These are phyloP conservation scores for Sicyos baderoa DNA, from an alignment of 306 rosid genomes.

Conservation along the genomic window DNA sequence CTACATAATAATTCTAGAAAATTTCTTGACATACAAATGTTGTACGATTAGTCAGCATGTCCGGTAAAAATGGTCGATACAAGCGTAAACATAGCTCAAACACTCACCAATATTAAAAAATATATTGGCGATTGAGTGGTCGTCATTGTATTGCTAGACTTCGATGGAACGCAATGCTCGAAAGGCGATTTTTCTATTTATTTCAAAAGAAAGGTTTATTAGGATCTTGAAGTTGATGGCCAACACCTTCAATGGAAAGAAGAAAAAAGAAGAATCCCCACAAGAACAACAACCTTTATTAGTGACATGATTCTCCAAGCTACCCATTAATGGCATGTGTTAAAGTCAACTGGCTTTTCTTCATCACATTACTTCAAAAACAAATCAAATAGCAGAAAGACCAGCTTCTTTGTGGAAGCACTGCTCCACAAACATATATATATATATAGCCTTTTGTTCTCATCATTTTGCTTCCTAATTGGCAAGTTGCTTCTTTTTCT, in stretches of 20 bases:
- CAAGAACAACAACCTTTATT: slow-evolving; percentile 12
- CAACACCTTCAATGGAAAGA: slow-evolving; percentile 1
- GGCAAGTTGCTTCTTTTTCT: too few species aligned
- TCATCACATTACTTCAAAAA: slow-evolving; percentile 8
- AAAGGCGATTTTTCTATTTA: neutral
- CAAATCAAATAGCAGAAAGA: neutral
- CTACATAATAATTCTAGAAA: too few species aligned
- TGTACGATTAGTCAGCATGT: neutral
- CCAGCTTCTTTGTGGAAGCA: slow-evolving; percentile 3
- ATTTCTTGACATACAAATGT: too few species aligned
- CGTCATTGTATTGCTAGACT: neutral
- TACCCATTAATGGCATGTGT: slow-evolving; percentile 16
- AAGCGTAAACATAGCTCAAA: too few species aligned
- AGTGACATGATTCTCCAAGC: slow-evolving; percentile 18
- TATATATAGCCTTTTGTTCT: too few species aligned
- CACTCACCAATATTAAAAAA: neutral
- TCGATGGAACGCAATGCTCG: neutral
- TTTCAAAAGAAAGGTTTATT: neutral
- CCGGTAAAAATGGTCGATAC: neutral
- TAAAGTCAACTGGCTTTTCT: slow-evolving; percentile 17
- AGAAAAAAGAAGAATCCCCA: slow-evolving; percentile 13
- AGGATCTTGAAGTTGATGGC: slow-evolving; percentile 17
- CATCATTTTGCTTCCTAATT: too few species aligned
- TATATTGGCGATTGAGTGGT: neutral
- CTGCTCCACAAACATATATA: neutral